Conservation (phyloP, 352 stramenopile species). For the Phytophthora aleatoria region DNA sequence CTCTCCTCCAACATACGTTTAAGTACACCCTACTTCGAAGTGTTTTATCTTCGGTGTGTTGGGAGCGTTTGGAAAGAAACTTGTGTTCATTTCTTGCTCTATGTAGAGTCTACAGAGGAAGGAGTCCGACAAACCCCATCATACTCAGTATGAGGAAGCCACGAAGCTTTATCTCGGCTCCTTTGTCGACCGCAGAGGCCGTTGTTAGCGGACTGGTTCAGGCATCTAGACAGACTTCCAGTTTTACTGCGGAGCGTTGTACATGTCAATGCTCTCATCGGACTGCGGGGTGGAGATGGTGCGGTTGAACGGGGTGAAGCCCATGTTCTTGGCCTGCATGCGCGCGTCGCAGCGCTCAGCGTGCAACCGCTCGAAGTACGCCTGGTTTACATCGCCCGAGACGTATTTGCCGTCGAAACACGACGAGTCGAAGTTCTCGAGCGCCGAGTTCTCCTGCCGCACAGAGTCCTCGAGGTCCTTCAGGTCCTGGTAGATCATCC, state of each 20-base stretch:
- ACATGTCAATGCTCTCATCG: conserved; percentile 89
- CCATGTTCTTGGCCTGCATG: conserved; percentile 88
- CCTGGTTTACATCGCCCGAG: conserved; percentile 91
- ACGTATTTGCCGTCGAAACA: conserved; percentile 98
- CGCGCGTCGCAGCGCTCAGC: conserved; percentile 79
- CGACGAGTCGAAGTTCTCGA: conserved; percentile 94
- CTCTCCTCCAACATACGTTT: conserved; percentile 7
- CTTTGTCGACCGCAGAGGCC: neutral
- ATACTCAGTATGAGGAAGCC: conserved; percentile 26
- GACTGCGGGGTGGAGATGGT: conserved; percentile 80
- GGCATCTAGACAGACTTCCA: conserved; percentile 7
- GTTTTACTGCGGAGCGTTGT: conserved; percentile 84
- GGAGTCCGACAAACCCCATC: conserved; percentile 8
- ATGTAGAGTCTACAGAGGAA: conserved; percentile 41
- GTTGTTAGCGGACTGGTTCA: conserved; percentile 23
- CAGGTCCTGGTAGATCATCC: conserved; percentile 94
- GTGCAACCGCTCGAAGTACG: conserved; percentile 85
- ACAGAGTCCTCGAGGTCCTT: conserved; percentile 92
- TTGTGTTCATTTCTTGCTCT: conserved; percentile 44
- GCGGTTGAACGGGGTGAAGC: conserved; percentile 73
- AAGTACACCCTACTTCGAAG: neutral
- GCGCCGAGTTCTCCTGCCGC: conserved; percentile 67
- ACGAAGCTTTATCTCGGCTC: neutral
- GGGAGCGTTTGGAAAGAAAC: conserved; percentile 31
- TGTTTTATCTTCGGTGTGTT: conserved; percentile 8